These are phyloP conservation scores for Artemisia argyi DNA, from an alignment of 129 eudicot species.

Conservation along the genomic window DNA sequence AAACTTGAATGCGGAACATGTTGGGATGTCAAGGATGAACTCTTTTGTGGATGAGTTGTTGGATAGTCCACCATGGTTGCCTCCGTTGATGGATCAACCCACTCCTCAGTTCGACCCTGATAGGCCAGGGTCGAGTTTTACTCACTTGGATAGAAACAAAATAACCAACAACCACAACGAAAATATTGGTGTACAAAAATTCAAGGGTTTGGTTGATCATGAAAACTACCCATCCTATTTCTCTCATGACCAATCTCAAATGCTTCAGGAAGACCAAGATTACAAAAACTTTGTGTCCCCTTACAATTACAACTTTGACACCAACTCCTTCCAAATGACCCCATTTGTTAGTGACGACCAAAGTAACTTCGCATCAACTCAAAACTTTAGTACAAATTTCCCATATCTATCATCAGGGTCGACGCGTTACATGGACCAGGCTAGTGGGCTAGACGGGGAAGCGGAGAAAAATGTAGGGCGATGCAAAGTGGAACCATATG, in stretches of 20 bases:
- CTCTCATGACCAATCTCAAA: conserved; percentile 31
- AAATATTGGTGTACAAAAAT: conserved; percentile 12
- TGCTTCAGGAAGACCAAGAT: conserved; percentile 33
- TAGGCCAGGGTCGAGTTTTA: conserved; percentile 22
- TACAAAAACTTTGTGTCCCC: conserved; percentile 29
- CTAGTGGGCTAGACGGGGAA: conserved; percentile 20
- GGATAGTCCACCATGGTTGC: conserved; percentile 47
- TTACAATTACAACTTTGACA: conserved; percentile 28
- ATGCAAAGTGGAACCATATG: conserved; percentile 52
- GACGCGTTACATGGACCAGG: conserved; percentile 9
- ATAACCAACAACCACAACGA: conserved; percentile 21
- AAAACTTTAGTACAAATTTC: conserved; percentile 26
- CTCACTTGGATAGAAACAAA: conserved; percentile 12
- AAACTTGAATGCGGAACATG: conserved; percentile 23
- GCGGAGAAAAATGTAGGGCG: neutral
- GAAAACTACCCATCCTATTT: conserved; percentile 30
- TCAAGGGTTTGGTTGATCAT: conserved; percentile 30
- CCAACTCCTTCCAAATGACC: conserved; percentile 31
- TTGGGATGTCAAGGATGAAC: conserved; percentile 38
- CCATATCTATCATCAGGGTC: conserved; percentile 28
- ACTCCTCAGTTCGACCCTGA: conserved; percentile 16
- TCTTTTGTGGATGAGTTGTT: conserved; percentile 60
- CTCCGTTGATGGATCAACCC: conserved; percentile 49
- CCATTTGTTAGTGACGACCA: conserved; percentile 23
- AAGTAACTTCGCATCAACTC: conserved; percentile 20